These are phyloP conservation scores for Pichia insulana DNA, from an alignment of 805 yeast species.

Conservation along the genomic window DNA sequence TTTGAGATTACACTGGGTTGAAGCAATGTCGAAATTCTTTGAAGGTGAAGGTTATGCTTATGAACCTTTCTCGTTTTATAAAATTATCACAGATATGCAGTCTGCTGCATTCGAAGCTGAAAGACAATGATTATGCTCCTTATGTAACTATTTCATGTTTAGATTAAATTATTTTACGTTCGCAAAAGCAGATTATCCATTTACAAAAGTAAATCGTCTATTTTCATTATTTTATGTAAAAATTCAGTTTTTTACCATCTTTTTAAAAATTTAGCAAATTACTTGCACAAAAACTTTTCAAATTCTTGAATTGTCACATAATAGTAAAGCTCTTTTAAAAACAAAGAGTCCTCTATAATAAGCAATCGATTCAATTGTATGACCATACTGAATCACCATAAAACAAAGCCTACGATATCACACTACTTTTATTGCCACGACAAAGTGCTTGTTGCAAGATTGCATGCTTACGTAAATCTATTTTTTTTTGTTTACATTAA, in stretches of 20 bases:
- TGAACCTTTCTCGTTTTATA: constrained; percentile 49
- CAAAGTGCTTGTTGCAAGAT: not conserved
- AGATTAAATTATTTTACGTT: not conserved
- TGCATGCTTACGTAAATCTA: not conserved
- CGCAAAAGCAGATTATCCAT: too few species aligned
- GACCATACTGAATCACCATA: too few species aligned
- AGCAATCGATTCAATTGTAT: too few species aligned
- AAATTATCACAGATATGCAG: constrained; percentile 16
- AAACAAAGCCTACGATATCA: not conserved
- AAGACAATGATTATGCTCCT: not conserved
- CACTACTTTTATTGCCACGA: not conserved
- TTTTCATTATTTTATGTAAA: too few species aligned
- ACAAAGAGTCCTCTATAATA: too few species aligned
- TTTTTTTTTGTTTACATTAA: not conserved
- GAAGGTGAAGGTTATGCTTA: constrained; percentile 69
- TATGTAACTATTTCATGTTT: not conserved
- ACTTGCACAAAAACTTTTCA: too few species aligned
- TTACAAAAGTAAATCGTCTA: too few species aligned
- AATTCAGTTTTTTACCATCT: too few species aligned
- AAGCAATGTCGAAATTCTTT: constrained; percentile 71
- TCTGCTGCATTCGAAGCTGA: constrained; percentile 8
- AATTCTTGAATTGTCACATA: too few species aligned
- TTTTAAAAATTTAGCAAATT: too few species aligned
- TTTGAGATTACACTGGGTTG: constrained; percentile 74
- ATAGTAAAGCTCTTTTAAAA: too few species aligned